A percentile compares a stretch with the other conserved stretches of the same genome.
These are phyloP conservation scores for Pichia sp. DNA, from an alignment of 1,139 yeast genomes.

Conservation along the genomic window DNA sequence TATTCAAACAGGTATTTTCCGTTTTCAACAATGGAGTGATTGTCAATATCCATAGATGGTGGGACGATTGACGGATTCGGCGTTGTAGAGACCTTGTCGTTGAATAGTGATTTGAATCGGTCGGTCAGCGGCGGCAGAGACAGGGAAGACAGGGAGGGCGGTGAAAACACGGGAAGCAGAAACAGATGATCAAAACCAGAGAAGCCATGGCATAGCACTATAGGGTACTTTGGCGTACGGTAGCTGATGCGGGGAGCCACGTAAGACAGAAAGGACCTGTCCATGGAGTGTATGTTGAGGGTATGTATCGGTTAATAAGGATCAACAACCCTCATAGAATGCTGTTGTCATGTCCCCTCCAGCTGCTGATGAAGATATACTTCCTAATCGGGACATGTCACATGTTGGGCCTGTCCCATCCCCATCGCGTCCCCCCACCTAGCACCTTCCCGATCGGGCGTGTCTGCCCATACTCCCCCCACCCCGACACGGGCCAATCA, in stretches of 20 bases:
- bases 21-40: constrained; percentile 14
- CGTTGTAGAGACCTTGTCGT: background rate
- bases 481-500: too few relatives aligned
- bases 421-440: too few relatives aligned
- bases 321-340: too few relatives aligned
- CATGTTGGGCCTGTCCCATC: too few relatives aligned
- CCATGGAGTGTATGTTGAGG: background rate
- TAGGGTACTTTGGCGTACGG: constrained; percentile 24
- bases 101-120: constrained; percentile 3
- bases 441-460: too few relatives aligned
- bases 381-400: too few relatives aligned
- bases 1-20: constrained; percentile 51
- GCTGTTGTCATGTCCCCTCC: too few relatives aligned
- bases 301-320: too few relatives aligned
- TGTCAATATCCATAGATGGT: constrained; percentile 12
- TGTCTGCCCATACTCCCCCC: too few relatives aligned
- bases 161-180: constrained; percentile 11
- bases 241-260: constrained; percentile 6
- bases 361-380: too few relatives aligned
- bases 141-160: too few relatives aligned
- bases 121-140: constrained; percentile 11
- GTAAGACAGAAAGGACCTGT: too few relatives aligned
- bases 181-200: constrained; percentile 22
- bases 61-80: background rate
- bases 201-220: constrained; percentile 22